Base-by-base conservation (phyloP, 176 grass and related monocot genomes). In the Tuctoria greenei region DNA sequence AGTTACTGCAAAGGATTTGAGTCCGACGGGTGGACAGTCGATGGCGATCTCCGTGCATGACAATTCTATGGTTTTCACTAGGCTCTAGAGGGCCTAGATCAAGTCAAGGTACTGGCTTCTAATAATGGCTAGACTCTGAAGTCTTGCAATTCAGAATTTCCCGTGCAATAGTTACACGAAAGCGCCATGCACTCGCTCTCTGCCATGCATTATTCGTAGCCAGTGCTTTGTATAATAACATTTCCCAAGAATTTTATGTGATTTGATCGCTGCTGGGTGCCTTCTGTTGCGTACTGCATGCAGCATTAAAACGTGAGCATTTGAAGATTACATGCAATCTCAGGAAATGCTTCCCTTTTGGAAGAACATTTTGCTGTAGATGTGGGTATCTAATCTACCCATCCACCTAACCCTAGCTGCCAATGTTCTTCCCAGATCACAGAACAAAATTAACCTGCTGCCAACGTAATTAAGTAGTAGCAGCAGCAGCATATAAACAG, bases 361-460 rank as follows among this genome's bases (percentile, higher is more conserved):
- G 37, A 56, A 54, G 37, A 84, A 57, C 81, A 64, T 57, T 75
- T 18, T 38, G 43, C 74, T 42, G 23, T 10, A 38, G 26, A 51
- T 14, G 61, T 25, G 14, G 67, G 73, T n/a, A 87, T 83, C 79
- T 9, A 67, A 78, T 79, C 61, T 61, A 35, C 27, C 49, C 46
- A n/a, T n/a, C n/a, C 56, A 10, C 74, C 54, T n/a, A 51, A 51
- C 52, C 36, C 47, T 45, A 2, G n/a, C n/a, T n/a, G n/a, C 18
- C 2, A 68, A 21, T 71, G 72, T 45, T 44, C 41, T 86, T 55
- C 73, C 85, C 42, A 75, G 66, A 77, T 77, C 39, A 21, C 61
- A 26, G 55, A 58, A 55, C 85, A 73, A 79, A 59, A 55, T 55
- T 79, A 39, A 57, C 5, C 43, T 10, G 43, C 14, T n/a, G n/a